Evolutionary conservation across 495 filamentous ascomycete genomes (phyloP).

Genomic region (Trichoderma erinaceum): DNA sequence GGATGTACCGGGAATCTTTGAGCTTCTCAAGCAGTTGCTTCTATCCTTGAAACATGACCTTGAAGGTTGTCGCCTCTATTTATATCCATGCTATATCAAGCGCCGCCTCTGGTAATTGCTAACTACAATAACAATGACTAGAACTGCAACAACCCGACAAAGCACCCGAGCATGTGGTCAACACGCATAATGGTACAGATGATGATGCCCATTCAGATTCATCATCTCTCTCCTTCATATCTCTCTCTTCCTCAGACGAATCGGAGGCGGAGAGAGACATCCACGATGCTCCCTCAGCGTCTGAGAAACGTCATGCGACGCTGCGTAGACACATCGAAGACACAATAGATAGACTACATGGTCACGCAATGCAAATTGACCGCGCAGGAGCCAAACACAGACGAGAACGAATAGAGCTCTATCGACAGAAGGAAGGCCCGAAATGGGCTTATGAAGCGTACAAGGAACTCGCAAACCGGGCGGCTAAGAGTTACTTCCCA

Average conservation of each 20-base stretch:
- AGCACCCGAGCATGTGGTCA: background rate
- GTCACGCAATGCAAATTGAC: background rate
- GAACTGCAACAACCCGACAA: background rate
- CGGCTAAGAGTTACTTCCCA: background rate
- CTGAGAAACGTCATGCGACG: background rate
- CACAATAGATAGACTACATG: background rate
- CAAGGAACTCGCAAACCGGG: background rate
- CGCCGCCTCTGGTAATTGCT: background rate
- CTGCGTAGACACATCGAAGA: background rate
- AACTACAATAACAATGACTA: background rate
- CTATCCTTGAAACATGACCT: background rate
- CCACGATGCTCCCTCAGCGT: background rate
- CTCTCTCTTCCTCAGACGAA: background rate
- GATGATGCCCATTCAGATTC: background rate
- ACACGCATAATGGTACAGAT: background rate
- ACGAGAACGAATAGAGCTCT: background rate
- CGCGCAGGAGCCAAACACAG: background rate
- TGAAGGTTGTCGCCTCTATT: background rate
- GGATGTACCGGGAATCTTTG: background rate
- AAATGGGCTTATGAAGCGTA: background rate
- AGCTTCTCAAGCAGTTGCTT: background rate
- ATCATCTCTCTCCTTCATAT: background rate
- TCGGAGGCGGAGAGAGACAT: background rate
- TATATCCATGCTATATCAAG: background rate
- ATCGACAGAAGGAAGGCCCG: background rate